Base-by-base conservation (phyloP, 768 basidiomycete genomes). In the Russula griseocarnosa region DNA sequence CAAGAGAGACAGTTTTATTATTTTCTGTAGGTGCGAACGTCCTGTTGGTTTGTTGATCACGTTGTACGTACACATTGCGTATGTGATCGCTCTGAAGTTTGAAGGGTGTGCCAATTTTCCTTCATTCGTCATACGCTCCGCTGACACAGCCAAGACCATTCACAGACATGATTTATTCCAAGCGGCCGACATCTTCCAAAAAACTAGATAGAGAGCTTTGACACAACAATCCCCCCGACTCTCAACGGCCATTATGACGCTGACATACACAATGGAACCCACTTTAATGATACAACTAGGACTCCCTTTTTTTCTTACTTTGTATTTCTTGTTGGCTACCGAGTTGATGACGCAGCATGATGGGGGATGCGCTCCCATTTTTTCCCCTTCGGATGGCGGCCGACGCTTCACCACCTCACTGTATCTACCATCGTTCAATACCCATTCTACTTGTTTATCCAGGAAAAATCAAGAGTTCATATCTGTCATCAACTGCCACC, bases 21-120 rank as follows among this genome's bases (percentile, higher is more conserved):
- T 46, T 10, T 46, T 28, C 30, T 46, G 24, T 42, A 93, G 92
- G 92, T 90, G 86, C 71, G 90, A 92, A 72, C 82, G 86, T 26
- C 94, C 94, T 2, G 90, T 86, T 3, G 96, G 96, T 0, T 71
- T 99, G 26, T 67, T 92, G 62, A 80, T 99, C 71, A 85, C 92
- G 3, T 65, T 82, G 50, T 90, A 91, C 73, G 92, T 98, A 26
- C 90, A 90, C 74, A 74, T 92, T 58, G 85, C 89, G 49, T 98
- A 98, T 73, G 60, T 82, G 57, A 80, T 96, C 62, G 96, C 97
- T 4, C 79, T 98, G 55, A 81, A 80, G 30, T 98, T 83, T 72
- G 96, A 99, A 78, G 94, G 94, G 92, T 96, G 71, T 49, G 90
- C 69, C 0, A 54, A 58, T 40, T 16, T 26, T 24, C 16, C 8